Base-by-base conservation (phyloP, 345 rosid species). In the Aurinia saxatilis region DNA sequence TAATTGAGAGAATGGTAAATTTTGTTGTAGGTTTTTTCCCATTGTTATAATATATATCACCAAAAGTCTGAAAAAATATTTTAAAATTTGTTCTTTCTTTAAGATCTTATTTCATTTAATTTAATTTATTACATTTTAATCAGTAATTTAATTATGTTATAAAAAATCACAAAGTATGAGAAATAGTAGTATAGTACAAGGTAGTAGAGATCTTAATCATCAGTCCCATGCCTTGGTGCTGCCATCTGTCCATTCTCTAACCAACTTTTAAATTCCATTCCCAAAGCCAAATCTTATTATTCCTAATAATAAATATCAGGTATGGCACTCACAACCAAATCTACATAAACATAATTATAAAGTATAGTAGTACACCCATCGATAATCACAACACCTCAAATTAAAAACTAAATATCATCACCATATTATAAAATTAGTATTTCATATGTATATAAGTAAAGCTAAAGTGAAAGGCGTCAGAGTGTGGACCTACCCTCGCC, bases 401-500 rank as follows among this genome's bases (percentile, higher is more conserved):
- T 39, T 23, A 10, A 25, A 25, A 38, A 50, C 7, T 9, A 10
- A 15, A 17, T 14, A 19, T 40, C 15, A 60, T 7, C 10, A 27
- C 36, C 35, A 37, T 70, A 67, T 13, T 15, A 45, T 33, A 41
- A 62, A 30, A 45, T 55, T 30, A 9, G 8, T 16, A 33, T 31
- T 10, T 63, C 52, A 39, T 16, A 38, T 69, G 56, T 63, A 18
- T 70, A 63, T 63, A 70, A 70, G 53, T 49, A 55, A 31, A 62
- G 53, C 53, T 38, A 18, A 70, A 56, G 74, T 21, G 69, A 39
- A 30, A 30, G n/a, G 31, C 7, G 41, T 16, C 30, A 18, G 27
- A 11, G 13, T 33, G 63, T 69, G 73, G 62, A 69, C 63, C 67
- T 44, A 15, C 66, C 13, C n/a, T 68, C 73, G 67, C 66, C 73